A percentile compares a stretch with the other conserved stretches of the same genome.
Conservation (phyloP, 495 filamentous ascomycete species). For the Oleoguttula mirabilis region DNA sequence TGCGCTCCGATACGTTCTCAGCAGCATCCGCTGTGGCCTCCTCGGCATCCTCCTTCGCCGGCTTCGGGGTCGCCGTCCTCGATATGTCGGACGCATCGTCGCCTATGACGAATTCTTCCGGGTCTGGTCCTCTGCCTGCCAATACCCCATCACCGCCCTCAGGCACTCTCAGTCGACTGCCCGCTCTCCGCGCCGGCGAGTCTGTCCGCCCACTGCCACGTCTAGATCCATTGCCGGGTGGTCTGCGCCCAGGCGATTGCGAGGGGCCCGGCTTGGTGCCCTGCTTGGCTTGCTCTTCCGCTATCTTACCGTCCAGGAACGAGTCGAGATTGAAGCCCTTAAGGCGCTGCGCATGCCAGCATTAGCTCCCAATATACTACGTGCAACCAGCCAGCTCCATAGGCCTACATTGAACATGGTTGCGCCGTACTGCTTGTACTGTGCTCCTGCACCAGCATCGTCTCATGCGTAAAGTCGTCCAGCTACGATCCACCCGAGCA, state of each 20-base stretch:
- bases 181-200: slow-evolving; percentile 15
- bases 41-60: slow-evolving; percentile 13
- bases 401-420: slow-evolving; percentile 14
- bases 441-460: too few relatives aligned
- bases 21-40: background rate
- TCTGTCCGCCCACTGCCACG: slow-evolving; percentile 32
- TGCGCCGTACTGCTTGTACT: too few relatives aligned
- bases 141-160: slow-evolving; percentile 38
- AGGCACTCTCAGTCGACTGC: slow-evolving; percentile 34
- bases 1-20: background rate
- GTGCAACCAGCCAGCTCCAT: background rate
- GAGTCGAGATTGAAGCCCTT: slow-evolving; percentile 40
- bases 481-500: too few relatives aligned
- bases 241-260: background rate
- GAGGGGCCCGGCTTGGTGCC: background rate
- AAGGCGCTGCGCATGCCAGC: slow-evolving; percentile 46
- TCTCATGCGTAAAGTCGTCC: too few relatives aligned
- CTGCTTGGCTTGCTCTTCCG: slow-evolving; percentile 71
- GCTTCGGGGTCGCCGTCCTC: slow-evolving; percentile 44
- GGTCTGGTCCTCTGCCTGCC: slow-evolving; percentile 52
- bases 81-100: slow-evolving; percentile 42
- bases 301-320: slow-evolving; percentile 72
- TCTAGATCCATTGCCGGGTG: slow-evolving; percentile 34
- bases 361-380: background rate
- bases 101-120: slow-evolving; percentile 69